Percentiles rank a stretch among this genome's conserved stretches.
phyloP scores from a whole-genome alignment of 352 stramenopile genomes.

The Pythium scleroteichum region DNA sequence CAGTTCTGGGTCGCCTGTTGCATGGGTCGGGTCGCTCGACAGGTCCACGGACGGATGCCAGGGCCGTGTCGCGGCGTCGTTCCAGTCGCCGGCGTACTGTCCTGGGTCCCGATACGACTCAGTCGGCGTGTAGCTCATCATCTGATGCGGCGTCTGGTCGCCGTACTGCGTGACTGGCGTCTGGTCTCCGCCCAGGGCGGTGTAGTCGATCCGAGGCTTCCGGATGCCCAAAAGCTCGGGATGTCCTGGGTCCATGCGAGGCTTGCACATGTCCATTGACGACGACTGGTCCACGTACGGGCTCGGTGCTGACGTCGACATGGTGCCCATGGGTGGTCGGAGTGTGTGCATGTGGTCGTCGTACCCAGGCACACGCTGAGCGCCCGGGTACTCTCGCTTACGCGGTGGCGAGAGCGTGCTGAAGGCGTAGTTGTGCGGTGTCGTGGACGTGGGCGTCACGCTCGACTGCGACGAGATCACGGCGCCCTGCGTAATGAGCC shows the following conservation, averaged over 20 bases:
- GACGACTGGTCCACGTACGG: constrained; percentile 1
- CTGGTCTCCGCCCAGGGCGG: neutral
- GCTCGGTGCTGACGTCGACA: neutral
- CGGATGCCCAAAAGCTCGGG: constrained; percentile 8
- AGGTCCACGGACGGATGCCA: constrained; percentile 15
- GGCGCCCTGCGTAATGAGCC: constrained; percentile 53
- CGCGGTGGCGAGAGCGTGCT: constrained; percentile 46
- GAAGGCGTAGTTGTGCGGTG: constrained; percentile 32
- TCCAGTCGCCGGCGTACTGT: constrained; percentile 19
- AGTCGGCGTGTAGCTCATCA: constrained; percentile 22
- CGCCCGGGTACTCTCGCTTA: constrained; percentile 31
- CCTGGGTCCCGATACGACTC: constrained; percentile 18
- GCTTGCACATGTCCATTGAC: constrained; percentile 21
- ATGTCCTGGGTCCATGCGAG: constrained; percentile 14
- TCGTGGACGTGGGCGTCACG: constrained; percentile 50
- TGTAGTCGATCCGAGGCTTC: constrained; percentile 21
- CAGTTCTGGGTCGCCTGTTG: constrained; percentile 37
- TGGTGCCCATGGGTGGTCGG: neutral
- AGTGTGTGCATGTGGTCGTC: constrained; percentile 18
- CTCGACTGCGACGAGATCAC: constrained; percentile 26
- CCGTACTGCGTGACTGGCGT: constrained; percentile 18
- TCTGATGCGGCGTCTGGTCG: constrained; percentile 15
- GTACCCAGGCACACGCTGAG: constrained; percentile 8
- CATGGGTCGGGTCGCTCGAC: constrained; percentile 10
- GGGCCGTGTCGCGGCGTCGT: constrained; percentile 17